Evolutionary conservation across 495 filamentous ascomycete genomes (phyloP).

Genomic region (Aeminium ludgeri): DNA sequence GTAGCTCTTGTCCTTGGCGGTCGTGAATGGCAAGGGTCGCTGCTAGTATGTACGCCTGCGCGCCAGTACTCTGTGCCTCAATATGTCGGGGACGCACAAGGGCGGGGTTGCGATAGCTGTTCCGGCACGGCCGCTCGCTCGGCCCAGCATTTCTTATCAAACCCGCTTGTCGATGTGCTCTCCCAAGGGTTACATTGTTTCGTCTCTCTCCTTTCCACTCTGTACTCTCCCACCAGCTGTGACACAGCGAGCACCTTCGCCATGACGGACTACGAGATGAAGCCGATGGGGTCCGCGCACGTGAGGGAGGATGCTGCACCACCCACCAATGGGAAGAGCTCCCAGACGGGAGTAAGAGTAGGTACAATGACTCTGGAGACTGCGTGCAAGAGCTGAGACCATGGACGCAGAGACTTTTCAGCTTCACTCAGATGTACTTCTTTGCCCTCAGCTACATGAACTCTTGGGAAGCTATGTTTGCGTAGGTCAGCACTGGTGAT

Average conservation of each 20-base stretch:
- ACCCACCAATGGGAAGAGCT: background rate
- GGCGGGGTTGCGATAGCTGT: no score
- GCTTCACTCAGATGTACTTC: conserved; percentile 1
- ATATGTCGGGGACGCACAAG: no score
- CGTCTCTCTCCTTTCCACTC: background rate
- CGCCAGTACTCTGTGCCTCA: no score
- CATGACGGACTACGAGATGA: background rate
- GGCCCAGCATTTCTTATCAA: no score
- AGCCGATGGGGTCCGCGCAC: background rate
- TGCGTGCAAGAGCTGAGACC: no score
- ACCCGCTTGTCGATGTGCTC: no score
- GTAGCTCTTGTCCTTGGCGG: no score
- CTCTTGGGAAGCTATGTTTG: background rate
- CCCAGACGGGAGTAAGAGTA: background rate
- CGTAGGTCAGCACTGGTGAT: background rate
- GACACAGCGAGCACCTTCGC: background rate
- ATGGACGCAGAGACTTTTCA: conserved; percentile 2
- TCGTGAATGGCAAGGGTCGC: no score
- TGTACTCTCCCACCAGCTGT: background rate
- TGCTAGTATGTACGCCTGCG: no score
- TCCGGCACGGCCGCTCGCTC: no score
- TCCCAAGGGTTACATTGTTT: no score
- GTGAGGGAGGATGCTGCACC: background rate
- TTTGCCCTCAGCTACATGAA: conserved; percentile 2
- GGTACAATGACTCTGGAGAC: no score